Evolutionary conservation across 2,329 filamentous ascomycete species (phyloP).

Genomic region (Didymella segeticola): DNA sequence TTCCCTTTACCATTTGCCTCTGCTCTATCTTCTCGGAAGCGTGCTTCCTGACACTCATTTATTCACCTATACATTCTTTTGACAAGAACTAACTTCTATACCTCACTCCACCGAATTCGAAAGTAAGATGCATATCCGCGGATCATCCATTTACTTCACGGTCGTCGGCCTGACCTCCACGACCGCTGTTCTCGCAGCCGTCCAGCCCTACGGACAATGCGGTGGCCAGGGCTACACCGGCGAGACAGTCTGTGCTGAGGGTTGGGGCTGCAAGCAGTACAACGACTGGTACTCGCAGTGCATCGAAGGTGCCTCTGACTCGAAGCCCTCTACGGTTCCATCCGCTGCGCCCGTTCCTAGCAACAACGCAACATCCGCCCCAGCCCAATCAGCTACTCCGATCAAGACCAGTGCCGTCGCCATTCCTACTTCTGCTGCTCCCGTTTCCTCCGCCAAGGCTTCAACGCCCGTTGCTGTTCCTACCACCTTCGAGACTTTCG

Average conservation of each 20-base stretch:
- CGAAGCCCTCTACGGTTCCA: conserved; percentile 6
- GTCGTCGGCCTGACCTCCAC: conserved; percentile 38
- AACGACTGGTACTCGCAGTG: conserved; percentile 59
- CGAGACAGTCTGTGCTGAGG: conserved; percentile 49
- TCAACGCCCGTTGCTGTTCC: conserved; percentile 10
- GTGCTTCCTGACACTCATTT: conserved; percentile 32
- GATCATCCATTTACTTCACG: conserved; percentile 33
- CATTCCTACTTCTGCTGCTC: conserved; percentile 5
- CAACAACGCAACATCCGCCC: conserved; percentile 4
- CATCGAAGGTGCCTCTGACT: conserved; percentile 19
- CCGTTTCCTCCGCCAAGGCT: conserved; percentile 16
- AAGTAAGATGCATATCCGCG: conserved; percentile 32
- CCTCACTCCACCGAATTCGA: not conserved
- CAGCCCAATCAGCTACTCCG: not conserved
- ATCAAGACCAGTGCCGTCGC: conserved; percentile 4
- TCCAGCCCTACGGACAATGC: conserved; percentile 53
- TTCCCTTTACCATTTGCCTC: conserved; percentile 13
- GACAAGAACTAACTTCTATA: conserved; percentile 27
- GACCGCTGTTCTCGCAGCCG: conserved; percentile 36
- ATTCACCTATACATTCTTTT: conserved; percentile 19
- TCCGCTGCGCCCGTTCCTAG: conserved; percentile 18
- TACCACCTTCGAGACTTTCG: conserved; percentile 9
- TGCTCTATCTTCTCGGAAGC: conserved; percentile 22
- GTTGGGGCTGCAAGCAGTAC: conserved; percentile 47
- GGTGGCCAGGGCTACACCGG: conserved; percentile 53